Evolutionary conservation across 148 eudicot genomes (phyloP), one percentile per base, ranked within the genome.

Genomic region (Fagopyrum homotropicum): DNA sequence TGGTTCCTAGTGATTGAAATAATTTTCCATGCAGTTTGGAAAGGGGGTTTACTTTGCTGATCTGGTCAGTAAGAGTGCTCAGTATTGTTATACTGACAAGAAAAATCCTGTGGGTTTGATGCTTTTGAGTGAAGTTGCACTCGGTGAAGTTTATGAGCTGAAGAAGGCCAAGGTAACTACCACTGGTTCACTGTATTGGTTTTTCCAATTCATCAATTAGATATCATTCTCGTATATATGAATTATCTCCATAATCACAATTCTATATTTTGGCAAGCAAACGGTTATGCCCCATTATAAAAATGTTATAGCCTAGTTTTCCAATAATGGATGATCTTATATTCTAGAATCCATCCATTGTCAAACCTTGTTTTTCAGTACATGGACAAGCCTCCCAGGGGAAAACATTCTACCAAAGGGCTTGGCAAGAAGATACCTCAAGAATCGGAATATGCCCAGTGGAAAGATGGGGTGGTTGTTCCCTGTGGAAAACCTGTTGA

Each of bases 1-100:
- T n/a, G 75, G 50, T 45, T 40, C 19, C 9, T 6, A 63, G 26
- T 71, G 74, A 63, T 45, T 30, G 40, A 26, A 19, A 30, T 73
- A 54, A 73, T 63, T 75, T 54, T 56, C 29, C 69, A 30, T 87
- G 86, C 82, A 92, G 99, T 96, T 96, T 87, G 99, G 99, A 74
- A 96, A 96, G 83, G 99, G 99, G 72, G 60, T 96, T 35, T 96
- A 96, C 83, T 96, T 96, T 85, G 99, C 99, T 74, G 99, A 96
- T 76, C 84, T 92, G 82, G 99, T 96, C 75, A 96, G 99, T 77
- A 96, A 96, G 89, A 96, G 99, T 84, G 98, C 99, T 61, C 99
- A 96, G 76, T 92, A 96, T 81, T 96, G 99, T 79, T 96, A 5
- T 80, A 90, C 99, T 9, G 94, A 96, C 75, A 81, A 72, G 75